Percentiles rank a stretch among this genome's conserved stretches.
Evolutionary conservation across 495 filamentous ascomycete genomes (phyloP).

Genomic region (Pyrenula aspistea): DNA sequence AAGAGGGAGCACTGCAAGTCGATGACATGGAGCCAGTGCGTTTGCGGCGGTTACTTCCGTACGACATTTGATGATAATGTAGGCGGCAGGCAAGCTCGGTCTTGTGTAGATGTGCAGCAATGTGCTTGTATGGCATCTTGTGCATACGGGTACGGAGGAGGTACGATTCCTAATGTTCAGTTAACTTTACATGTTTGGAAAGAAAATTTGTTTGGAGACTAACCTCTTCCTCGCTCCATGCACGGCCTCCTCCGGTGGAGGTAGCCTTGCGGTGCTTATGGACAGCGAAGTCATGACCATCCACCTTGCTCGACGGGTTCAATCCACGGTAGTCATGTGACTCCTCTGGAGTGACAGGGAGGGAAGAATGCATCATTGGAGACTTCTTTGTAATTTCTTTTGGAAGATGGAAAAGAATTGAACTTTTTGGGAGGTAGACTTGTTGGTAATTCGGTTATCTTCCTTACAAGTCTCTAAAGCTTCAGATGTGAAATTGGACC

Average conservation of each 20-base stretch:
- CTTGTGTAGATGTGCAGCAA: constrained; percentile 71
- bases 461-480: too few relatives aligned
- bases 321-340: neutral
- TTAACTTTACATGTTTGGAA: constrained; percentile 3
- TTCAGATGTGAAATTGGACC: neutral
- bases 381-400: neutral
- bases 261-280: constrained; percentile 36
- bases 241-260: constrained; percentile 59
- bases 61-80: constrained; percentile 74
- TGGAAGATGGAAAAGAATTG: too few relatives aligned
- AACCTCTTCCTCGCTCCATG: constrained; percentile 73
- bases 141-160: constrained; percentile 71
- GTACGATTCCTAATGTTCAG: constrained; percentile 54
- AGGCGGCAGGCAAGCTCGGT: constrained; percentile 76
- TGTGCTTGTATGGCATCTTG: constrained; percentile 85
- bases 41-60: constrained; percentile 64
- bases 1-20: constrained; percentile 29
- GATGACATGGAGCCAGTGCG: constrained; percentile 52
- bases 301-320: neutral
- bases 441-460: too few relatives aligned
- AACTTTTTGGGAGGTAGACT: too few relatives aligned
- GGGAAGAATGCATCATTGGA: neutral
- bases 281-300: constrained; percentile 3
- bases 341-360: neutral
- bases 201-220: constrained; percentile 5